These are phyloP conservation scores for Debaryomyces castellii DNA, from an alignment of 805 yeast genomes.

Conservation along the genomic window DNA sequence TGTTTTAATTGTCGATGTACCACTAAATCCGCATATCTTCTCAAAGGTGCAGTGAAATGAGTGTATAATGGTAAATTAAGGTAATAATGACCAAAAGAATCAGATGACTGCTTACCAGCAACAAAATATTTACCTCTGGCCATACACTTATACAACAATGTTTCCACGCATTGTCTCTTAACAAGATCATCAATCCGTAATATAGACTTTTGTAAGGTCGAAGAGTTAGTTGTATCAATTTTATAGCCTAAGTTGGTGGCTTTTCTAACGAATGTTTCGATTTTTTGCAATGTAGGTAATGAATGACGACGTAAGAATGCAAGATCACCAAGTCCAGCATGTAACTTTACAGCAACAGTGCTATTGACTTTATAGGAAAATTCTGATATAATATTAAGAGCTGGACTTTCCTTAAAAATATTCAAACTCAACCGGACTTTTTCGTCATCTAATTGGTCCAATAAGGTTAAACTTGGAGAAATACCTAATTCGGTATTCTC, in stretches of 20 bases:
- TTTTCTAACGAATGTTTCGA: slow-evolving; percentile 75
- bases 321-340: slow-evolving; percentile 72
- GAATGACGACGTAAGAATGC: slow-evolving; percentile 87
- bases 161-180: slow-evolving; percentile 72
- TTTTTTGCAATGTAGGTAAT: slow-evolving; percentile 76
- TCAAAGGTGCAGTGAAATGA: slow-evolving; percentile 88
- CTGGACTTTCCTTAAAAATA: slow-evolving; percentile 60
- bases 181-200: slow-evolving; percentile 59
- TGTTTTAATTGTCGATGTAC: slow-evolving; percentile 90
- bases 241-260: slow-evolving; percentile 63
- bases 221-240: slow-evolving; percentile 73
- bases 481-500: slow-evolving; percentile 48
- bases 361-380: slow-evolving; percentile 77
- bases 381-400: slow-evolving; percentile 67
- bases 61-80: slow-evolving; percentile 84
- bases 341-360: slow-evolving; percentile 79
- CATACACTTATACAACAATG: slow-evolving; percentile 77
- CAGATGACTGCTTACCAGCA: slow-evolving; percentile 85
- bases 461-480: slow-evolving; percentile 56
- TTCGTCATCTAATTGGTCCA: slow-evolving; percentile 86
- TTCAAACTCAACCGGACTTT: slow-evolving; percentile 70
- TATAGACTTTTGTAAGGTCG: slow-evolving; percentile 70
- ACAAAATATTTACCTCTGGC: slow-evolving; percentile 82
- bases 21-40: slow-evolving; percentile 88
- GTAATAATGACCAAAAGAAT: slow-evolving; percentile 74